These are phyloP conservation scores for Wickerhamiella sorbophila DNA, from an alignment of 805 yeast species.

Conservation along the genomic window DNA sequence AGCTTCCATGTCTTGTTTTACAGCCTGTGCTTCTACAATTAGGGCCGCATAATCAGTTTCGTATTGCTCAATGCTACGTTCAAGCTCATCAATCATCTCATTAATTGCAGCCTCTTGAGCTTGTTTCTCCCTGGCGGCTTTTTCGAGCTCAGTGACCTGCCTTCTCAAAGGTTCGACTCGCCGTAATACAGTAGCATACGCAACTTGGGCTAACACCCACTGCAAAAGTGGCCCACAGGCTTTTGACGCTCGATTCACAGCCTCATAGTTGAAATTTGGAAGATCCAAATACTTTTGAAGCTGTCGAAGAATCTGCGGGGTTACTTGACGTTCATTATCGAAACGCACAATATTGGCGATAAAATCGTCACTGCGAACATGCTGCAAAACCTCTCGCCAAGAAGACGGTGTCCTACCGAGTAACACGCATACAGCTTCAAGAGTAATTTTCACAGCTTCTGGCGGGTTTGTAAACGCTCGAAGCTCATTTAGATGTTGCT, in stretches of 20 bases:
- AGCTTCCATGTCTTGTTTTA: conserved; percentile 51
- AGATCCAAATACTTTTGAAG: conserved; percentile 49
- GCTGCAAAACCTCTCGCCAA: conserved; percentile 75
- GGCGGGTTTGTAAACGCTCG: conserved; percentile 89
- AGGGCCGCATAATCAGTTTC: conserved; percentile 54
- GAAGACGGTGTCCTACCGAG: conserved; percentile 46
- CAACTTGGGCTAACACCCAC: conserved; percentile 85
- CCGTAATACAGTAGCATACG: conserved; percentile 56
- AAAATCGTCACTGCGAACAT: conserved; percentile 78
- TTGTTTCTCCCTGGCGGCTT: conserved; percentile 43
- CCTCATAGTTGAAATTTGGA: conserved; percentile 51
- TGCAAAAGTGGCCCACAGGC: conserved; percentile 86
- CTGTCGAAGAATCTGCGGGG: conserved; percentile 35
- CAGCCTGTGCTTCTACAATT: conserved; percentile 66
- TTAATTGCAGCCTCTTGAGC: conserved; percentile 59
- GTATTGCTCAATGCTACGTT: conserved; percentile 49
- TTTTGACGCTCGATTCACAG: conserved; percentile 78
- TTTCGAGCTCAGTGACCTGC: conserved; percentile 50
- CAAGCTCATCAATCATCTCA: conserved; percentile 66
- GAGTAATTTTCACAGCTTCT: conserved; percentile 62
- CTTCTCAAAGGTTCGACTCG: conserved; percentile 56
- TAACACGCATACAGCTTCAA: conserved; percentile 79
- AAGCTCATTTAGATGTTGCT: conserved; percentile 79
- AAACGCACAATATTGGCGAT: conserved; percentile 68
- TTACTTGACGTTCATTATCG: conserved; percentile 46